Evolutionary conservation across 2,329 filamentous ascomycete genomes (phyloP), one percentile per base, ranked within the genome.

Genomic region (Fusarium sp.): DNA sequence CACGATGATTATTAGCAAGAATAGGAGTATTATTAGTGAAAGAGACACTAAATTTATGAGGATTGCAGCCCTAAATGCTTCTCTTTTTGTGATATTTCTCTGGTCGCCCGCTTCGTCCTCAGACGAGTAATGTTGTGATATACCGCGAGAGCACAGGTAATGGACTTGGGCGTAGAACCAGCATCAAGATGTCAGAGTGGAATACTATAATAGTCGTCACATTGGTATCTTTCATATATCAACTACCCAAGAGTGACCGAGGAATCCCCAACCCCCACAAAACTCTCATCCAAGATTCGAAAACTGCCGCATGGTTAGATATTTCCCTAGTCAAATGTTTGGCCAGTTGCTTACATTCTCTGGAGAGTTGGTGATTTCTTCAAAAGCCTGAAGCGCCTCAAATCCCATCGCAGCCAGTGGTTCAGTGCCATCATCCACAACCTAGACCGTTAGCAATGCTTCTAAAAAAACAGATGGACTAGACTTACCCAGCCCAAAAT

Each of bases 391-490:
- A 67, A 93, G 81, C 46, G 92, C 86, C 68, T 89, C 88, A 75
- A 96, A 96, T 1, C 93, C 93, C 90, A 96, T 93, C 0, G 88
- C 88, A 60, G 89, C 84, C 63, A 96, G 82, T 34, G 90, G 88
- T 77, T 96, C 92, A 68, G 89, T 88, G 51, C 89, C 87, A 58
- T 91, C 90, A 75, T 93, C 91, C 65, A 81, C 78, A 29, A 90
- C 89, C 90, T 92, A 58, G 34, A 18, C 4, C n/a, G 54, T 78
- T 64, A 78, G 65, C 38, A 20, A 33, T 14, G 5, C 1, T 7
- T 8, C 4, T 4, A 11, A n/a, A 0, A 2, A 16, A 10, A 13
- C 4, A 13, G 10, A 11, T 25, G 10, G 6, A 16, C 2, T 10
- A 60, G 10, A 54, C 90, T 83, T 81, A 96, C 93, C 87, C 92